Base-by-base conservation (phyloP, 257 asterid species). In the Capsicum chinense region DNA sequence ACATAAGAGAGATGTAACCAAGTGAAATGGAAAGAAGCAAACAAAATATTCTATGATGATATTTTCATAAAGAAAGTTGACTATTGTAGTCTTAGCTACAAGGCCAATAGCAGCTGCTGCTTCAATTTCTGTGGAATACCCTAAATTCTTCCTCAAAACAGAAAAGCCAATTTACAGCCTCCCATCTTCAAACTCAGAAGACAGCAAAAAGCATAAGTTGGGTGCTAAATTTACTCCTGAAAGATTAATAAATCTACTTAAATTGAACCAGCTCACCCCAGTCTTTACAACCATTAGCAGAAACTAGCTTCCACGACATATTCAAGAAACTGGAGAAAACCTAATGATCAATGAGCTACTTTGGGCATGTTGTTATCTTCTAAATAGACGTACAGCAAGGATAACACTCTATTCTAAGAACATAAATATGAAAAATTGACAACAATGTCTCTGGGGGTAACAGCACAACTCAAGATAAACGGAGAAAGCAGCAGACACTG, bases 211-310 rank as follows among this genome's bases (percentile, higher is more conserved):
- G 19, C 80, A 19, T 19, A 73, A 73, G 59, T 6, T 1, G 1
- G 80, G 17, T 73, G 59, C 59, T 44, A 70, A 17, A 44, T n/a
- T 71, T 47, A 73, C 80, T 19, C 80, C 80, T n/a, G 11, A 48
- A 73, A 19, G 80, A 48, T 12, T 17, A 19, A 48, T 19, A 73
- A 19, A 48, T 48, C 42, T 48, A 48, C 80, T 48, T 11, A 7
- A 48, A 73, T 48, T 48, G 60, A 74, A 50, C 12, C 12, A 50
- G 13, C 60, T 50, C 60, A 26, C 33, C 33, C 1, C 1, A 26
- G 33, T 21, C 37, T 74, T 50, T 74, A 50, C 80, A 74, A 74
- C 12, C 80, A 74, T 50, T 21, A 50, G 3, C n/a, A 74, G 37
- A 42, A 74, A 50, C 56, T 12, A 74, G 21, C 80, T 35, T 73